Base-by-base conservation (phyloP, 2,329 filamentous ascomycete species). In the Fusarium sp. region DNA sequence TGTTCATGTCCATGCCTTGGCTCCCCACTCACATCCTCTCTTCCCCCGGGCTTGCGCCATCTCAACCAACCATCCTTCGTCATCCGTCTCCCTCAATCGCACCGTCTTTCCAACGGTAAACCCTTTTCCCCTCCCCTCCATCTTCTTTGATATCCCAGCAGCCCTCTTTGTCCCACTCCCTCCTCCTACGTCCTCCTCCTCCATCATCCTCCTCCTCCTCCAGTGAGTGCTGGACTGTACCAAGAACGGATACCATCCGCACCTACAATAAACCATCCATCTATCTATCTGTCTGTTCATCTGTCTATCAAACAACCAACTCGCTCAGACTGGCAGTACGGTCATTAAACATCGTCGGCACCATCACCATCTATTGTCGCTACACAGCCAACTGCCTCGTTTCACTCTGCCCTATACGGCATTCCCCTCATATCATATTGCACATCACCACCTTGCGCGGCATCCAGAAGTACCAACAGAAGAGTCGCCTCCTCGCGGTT, bases 31-130 rank as follows among this genome's bases (percentile, higher is more conserved):
- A 57, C 58, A 53, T 58, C 56, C 43, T 23, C 57, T 56, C 57
- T 55, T 57, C 52, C 70, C 61, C 61, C 63, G 28, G 63, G 64
- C 63, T 69, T 75, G 76, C 74, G 76, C 71, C 75, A 76, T 77
- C 62, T 66, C 69, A 72, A 69, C 77, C 77, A 78, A 78, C 77
- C 77, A 76, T 72, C 63, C 69, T 66, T 73, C 77, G 76, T 77
- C 75, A 78, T 77, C 75, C 70, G 72, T 65, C 69, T 73, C 69
- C 74, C 69, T 74, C 75, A 66, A 74, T 73, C 68, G 70, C 69
- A 66, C 74, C 68, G 70, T 66, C 71, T 70, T 69, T 66, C 59
- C 70, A 74, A 74, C 71, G 69, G 69, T 70, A 69, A 67, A 53
- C 71, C 69, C 62, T 63, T 61, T 48, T 44, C 54, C 62, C 59